These are phyloP conservation scores for Exophiala viscosa DNA, from an alignment of 2,329 filamentous ascomycete species.

Conservation along the genomic window DNA sequence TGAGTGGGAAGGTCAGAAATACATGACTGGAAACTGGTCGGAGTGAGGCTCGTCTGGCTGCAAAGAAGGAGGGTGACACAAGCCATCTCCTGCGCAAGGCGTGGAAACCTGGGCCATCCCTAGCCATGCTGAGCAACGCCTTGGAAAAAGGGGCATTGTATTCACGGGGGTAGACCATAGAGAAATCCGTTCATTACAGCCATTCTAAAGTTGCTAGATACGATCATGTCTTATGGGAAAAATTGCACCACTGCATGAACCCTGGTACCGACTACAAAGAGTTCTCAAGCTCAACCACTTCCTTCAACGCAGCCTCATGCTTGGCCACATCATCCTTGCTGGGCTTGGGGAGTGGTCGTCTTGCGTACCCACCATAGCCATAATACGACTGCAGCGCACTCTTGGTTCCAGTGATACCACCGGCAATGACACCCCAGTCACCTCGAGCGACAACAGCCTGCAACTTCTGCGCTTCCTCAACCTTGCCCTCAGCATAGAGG, in stretches of 20 bases:
- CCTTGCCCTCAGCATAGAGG: constrained; percentile 58
- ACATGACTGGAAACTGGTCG: too few species aligned
- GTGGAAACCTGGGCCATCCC: too few species aligned
- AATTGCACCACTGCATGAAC: too few species aligned
- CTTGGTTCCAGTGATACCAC: constrained; percentile 67
- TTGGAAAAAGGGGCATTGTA: too few species aligned
- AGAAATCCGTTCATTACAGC: background rate
- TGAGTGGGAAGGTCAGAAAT: too few species aligned
- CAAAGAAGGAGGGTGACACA: too few species aligned
- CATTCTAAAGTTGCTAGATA: too few species aligned
- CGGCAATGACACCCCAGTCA: constrained; percentile 67
- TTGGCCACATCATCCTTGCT: constrained; percentile 33
- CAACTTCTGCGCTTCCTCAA: constrained; percentile 58
- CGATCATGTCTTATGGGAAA: too few species aligned
- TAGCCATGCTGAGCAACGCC: too few species aligned
- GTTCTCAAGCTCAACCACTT: constrained; percentile 38
- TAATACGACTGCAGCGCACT: constrained; percentile 59
- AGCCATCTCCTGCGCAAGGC: too few species aligned
- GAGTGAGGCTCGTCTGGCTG: too few species aligned
- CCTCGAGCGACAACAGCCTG: constrained; percentile 64
- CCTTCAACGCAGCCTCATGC: constrained; percentile 37
- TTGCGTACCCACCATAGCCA: constrained; percentile 61
- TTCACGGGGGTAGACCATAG: too few species aligned
- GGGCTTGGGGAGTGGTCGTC: constrained; percentile 55
- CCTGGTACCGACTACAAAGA: constrained; percentile 11